These are phyloP conservation scores for Nemania sp. DNA, from an alignment of 2,329 filamentous ascomycete species.

Conservation along the genomic window DNA sequence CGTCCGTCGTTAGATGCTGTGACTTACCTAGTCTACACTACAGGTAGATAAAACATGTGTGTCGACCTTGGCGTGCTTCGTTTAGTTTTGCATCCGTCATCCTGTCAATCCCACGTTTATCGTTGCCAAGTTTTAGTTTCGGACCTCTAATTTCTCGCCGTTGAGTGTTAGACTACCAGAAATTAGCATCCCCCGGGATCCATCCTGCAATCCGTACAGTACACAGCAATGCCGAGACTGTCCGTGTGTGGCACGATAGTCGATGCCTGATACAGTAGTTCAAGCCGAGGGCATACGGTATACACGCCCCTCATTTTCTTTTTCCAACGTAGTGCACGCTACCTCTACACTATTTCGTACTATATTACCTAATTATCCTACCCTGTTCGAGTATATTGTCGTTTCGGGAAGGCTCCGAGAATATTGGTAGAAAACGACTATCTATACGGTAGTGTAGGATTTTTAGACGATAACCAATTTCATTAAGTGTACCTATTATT, in stretches of 20 bases:
- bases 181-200: not conserved
- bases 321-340: no score
- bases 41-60: not conserved
- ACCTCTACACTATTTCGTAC: no score
- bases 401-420: no score
- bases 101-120: not conserved
- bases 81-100: constrained; percentile 9
- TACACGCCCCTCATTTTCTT: no score
- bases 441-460: no score
- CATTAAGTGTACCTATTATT: no score
- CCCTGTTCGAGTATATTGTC: no score
- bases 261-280: no score
- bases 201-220: constrained; percentile 2
- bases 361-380: no score
- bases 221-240: constrained; percentile 9
- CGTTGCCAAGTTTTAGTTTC: constrained; percentile 12
- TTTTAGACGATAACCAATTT: no score
- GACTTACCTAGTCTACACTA: not conserved
- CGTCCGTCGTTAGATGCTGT: not conserved
- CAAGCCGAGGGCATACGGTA: no score
- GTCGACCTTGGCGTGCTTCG: not conserved
- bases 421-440: no score
- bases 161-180: constrained; percentile 2
- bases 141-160: not conserved
- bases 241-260: not conserved